These are phyloP conservation scores for Medicago truncatula DNA, from an alignment of 306 rosid species.

Conservation along the genomic window DNA sequence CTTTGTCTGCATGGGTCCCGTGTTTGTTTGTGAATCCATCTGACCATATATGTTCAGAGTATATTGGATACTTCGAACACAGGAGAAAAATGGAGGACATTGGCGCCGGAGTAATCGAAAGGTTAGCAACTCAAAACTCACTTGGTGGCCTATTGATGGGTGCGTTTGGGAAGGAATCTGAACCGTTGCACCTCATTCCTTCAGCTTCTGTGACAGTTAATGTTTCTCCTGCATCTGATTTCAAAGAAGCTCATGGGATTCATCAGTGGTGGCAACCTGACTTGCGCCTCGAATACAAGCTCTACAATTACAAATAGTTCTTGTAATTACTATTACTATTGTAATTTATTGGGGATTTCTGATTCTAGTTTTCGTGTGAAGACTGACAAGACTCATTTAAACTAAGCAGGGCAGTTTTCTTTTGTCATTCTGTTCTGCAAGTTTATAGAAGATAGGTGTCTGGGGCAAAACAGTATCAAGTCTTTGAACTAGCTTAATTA, in stretches of 20 bases:
- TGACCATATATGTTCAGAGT: conserved; percentile 82
- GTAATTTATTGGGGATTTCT: neutral
- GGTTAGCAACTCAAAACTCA: conserved; percentile 86
- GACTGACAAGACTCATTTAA: conserved; percentile 15
- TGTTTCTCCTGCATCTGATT: conserved; percentile 55
- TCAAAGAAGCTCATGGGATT: conserved; percentile 95
- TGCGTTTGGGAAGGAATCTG: conserved; percentile 75
- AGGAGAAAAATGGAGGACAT: conserved; percentile 84
- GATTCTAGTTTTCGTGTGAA: conserved; percentile 25
- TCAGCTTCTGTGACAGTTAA: conserved; percentile 72
- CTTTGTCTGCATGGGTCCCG: conserved; percentile 80
- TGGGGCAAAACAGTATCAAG: neutral
- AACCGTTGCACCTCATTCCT: conserved; percentile 88
- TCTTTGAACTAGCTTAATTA: neutral
- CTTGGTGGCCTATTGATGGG: conserved; percentile 70
- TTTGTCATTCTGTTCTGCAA: conserved; percentile 3
- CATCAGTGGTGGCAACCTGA: conserved; percentile 94
- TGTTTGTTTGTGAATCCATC: conserved; percentile 77
- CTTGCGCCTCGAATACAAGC: conserved; percentile 50
- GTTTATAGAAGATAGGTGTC: neutral
- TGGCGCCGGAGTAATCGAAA: conserved; percentile 81
- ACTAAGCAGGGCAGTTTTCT: neutral
- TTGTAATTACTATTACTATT: neutral
- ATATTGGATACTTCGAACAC: conserved; percentile 91
- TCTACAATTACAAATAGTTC: conserved; percentile 60